Evolutionary conservation across 2,329 filamentous ascomycete species (phyloP).

Genomic region (Purpureocillium takamizusanense): DNA sequence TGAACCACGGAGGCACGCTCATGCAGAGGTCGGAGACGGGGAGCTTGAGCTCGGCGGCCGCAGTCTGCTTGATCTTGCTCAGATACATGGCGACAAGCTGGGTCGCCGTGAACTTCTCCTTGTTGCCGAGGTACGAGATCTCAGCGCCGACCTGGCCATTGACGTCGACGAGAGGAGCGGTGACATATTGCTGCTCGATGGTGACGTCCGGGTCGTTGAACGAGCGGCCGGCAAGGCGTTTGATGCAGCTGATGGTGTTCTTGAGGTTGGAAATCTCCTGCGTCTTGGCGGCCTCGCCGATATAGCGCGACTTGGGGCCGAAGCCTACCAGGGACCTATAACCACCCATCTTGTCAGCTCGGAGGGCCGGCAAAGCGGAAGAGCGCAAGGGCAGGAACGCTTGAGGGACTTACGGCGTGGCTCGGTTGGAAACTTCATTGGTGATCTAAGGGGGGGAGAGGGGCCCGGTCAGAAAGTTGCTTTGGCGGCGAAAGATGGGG

Average conservation of each 20-base stretch:
- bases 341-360: not conserved
- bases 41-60: constrained; percentile 77
- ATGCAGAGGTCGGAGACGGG: constrained; percentile 90
- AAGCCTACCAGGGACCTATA: constrained; percentile 85
- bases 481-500: no score
- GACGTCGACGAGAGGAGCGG: constrained; percentile 77
- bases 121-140: constrained; percentile 87
- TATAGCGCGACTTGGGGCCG: constrained; percentile 84
- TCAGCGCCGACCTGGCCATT: constrained; percentile 93
- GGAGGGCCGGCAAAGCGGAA: not conserved
- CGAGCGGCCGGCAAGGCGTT: constrained; percentile 81
- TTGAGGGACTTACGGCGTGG: constrained; percentile 85
- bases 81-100: constrained; percentile 94
- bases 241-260: constrained; percentile 91
- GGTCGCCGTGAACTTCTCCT: constrained; percentile 88
- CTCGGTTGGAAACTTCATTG: constrained; percentile 98
- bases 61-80: constrained; percentile 86
- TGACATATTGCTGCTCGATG: constrained; percentile 86
- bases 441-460: constrained; percentile 61
- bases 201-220: constrained; percentile 86
- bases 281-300: constrained; percentile 93
- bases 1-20: constrained; percentile 95
- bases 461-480: no score
- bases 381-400: not conserved
- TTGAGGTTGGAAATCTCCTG: constrained; percentile 99